phyloP scores from a whole-genome alignment of 306 rosid genomes.

The Astragalus membranaceus region DNA sequence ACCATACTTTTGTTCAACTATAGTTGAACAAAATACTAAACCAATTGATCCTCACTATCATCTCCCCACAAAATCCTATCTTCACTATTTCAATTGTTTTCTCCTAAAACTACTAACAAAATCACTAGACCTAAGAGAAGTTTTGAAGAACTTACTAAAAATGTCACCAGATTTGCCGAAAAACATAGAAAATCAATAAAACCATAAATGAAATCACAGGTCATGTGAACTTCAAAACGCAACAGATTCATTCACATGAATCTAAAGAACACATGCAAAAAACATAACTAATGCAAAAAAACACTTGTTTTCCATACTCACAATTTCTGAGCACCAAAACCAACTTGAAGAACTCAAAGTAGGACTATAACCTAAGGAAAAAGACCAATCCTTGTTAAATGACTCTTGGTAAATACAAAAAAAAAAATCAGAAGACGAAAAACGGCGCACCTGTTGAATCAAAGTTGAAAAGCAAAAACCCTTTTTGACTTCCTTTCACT shows the following conservation, averaged over 20 bases:
- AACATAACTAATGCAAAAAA: conserved; percentile 9
- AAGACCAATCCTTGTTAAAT: neutral
- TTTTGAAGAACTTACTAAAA: neutral
- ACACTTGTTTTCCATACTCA: neutral
- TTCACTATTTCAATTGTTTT: too few species aligned
- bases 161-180: neutral
- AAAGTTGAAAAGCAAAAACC: conserved; percentile 7
- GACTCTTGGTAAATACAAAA: neutral
- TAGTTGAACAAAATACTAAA: too few species aligned
- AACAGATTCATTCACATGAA: neutral
- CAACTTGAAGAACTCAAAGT: neutral
- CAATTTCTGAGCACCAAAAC: conserved; percentile 21
- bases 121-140: neutral
- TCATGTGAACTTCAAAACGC: neutral
- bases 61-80: too few species aligned
- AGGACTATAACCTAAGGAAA: neutral
- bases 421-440: neutral
- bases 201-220: neutral
- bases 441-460: neutral
- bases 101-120: neutral
- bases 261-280: conserved; percentile 8
- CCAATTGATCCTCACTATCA: too few species aligned
- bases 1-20: too few species aligned
- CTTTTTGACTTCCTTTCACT: conserved; percentile 21
- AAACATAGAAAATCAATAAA: neutral